Conservation (phyloP, 768 basidiomycete genomes). For the Rubroboletus satanas region DNA sequence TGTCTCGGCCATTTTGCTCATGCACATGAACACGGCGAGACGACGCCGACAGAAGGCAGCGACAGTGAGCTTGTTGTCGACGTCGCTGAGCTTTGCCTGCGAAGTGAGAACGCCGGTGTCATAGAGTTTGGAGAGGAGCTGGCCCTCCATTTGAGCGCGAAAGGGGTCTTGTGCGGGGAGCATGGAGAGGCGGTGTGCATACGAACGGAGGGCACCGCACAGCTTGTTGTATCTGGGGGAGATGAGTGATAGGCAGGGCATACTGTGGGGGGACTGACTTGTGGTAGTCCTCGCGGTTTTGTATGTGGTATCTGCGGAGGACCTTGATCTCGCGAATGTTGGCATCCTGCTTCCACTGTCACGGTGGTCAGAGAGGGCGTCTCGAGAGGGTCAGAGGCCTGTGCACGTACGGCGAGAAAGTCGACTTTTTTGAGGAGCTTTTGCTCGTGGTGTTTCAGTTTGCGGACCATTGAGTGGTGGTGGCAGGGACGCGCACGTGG, state of each 20-base stretch:
- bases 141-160: conserved; percentile 76
- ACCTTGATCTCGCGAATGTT: conserved; percentile 88
- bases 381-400: neutral
- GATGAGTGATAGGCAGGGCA: neutral
- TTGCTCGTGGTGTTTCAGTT: conserved; percentile 95
- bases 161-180: conserved; percentile 89
- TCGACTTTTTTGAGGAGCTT: conserved; percentile 95
- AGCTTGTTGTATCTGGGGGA: conserved; percentile 83
- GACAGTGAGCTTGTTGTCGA: conserved; percentile 93
- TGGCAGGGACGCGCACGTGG: conserved; percentile 28
- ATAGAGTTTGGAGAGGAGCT: conserved; percentile 91
- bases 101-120: conserved; percentile 93
- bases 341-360: conserved; percentile 95
- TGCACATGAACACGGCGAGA: conserved; percentile 88
- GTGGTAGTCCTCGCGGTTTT: conserved; percentile 91
- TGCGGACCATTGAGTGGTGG: conserved; percentile 63
- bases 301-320: conserved; percentile 93
- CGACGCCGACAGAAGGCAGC: conserved; percentile 90
- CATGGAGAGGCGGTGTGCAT: conserved; percentile 82
- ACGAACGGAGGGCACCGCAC: conserved; percentile 78
- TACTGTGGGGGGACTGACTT: conserved; percentile 45
- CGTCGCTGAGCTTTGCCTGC: conserved; percentile 84
- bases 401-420: conserved; percentile 75
- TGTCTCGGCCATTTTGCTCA: conserved; percentile 92
- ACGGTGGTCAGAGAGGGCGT: neutral